Evolutionary conservation across 352 stramenopile genomes (phyloP), one percentile per base, ranked within the genome.

Genomic region (Thraustotheca clavata): DNA sequence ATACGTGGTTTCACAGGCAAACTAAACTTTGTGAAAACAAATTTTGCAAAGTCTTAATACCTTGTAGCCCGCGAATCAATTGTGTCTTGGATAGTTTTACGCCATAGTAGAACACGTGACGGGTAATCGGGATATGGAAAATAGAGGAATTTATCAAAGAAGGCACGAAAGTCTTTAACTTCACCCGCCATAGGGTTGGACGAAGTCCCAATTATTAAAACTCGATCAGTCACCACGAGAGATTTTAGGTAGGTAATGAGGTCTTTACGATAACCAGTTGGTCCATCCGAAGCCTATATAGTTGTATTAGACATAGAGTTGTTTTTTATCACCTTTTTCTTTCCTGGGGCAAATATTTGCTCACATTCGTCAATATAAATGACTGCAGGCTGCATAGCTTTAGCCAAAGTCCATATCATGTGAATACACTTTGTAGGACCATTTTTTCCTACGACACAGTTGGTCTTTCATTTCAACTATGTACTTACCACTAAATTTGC

Each of bases 311-410:
- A 35, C 49, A 31, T 83, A 68, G 14, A 50, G 50, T 20, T 60
- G n/a, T n/a, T n/a, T n/a, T n/a, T n/a, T n/a, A n/a, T n/a, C n/a
- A n/a, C 72, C 36, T 92, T 93, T 67, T 74, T 83, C 70, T 96
- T 96, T 5, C 77, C 80, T 18, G 72, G 73, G 0, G 85, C 74
- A 48, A 96, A 96, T 31, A 97, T 80, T 61, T 97, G 79, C 46
- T 97, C 89, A 59, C 83, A 95, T 16, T 97, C 76, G 67, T 98
- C 91, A 3, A 98, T 92, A 73, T 98, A 98, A 59, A 98, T 90
- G 18, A 98, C 82, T 29, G 96, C 82, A 4, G 91, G 94, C 62
- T 88, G 79, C 31, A 97, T 73, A 9, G 70, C 69, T 59, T 90
- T 95, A 22, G 93, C 89, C 36, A 98, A 72, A 39, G 84, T 71